These are phyloP conservation scores for Apiospora sp. DNA, from an alignment of 2,329 filamentous ascomycete genomes.

Conservation along the genomic window DNA sequence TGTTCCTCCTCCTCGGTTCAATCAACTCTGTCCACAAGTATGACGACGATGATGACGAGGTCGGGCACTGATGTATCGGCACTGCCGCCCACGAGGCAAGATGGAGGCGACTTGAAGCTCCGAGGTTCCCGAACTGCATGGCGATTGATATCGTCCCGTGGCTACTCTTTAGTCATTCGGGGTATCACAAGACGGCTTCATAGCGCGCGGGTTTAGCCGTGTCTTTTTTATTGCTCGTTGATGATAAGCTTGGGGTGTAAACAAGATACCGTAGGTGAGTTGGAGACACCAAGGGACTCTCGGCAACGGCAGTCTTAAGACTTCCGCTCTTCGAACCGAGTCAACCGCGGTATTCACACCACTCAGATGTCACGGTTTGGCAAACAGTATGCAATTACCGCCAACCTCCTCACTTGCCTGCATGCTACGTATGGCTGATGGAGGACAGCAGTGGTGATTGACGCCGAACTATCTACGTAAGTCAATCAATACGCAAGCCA, in stretches of 20 bases:
- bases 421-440: background rate
- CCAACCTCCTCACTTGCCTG: background rate
- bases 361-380: background rate
- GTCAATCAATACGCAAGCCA: background rate
- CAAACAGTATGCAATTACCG: background rate
- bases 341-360: background rate
- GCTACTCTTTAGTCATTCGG: background rate
- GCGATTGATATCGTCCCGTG: background rate
- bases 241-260: background rate
- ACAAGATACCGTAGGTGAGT: background rate
- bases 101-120: background rate
- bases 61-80: background rate
- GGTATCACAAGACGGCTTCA: conserved; percentile 13
- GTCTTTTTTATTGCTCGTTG: conserved; percentile 7
- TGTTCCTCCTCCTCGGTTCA: background rate
- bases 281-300: background rate
- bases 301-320: background rate
- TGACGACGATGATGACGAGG: background rate
- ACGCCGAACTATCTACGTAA: background rate
- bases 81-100: background rate
- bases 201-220: conserved; percentile 16
- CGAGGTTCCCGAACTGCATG: background rate
- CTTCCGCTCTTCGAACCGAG: background rate
- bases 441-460: background rate
- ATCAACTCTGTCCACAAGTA: background rate